These are phyloP conservation scores for Solanum rostratum DNA, from an alignment of 257 asterid genomes.

Conservation along the genomic window DNA sequence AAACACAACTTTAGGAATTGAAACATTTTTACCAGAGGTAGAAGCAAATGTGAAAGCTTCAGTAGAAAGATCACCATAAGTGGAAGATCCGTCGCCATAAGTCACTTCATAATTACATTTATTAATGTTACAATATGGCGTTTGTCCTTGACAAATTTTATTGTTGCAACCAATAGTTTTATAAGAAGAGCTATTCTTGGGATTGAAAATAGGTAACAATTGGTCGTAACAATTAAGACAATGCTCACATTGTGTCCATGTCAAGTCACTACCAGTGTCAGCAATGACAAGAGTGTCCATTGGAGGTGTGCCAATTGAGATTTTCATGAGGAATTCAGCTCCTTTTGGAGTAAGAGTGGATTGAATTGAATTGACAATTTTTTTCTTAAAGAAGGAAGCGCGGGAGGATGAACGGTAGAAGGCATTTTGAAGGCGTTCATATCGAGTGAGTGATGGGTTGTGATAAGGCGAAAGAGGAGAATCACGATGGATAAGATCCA, in stretches of 20 bases:
- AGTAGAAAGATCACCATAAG: background rate
- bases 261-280: conserved; percentile 34
- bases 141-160: too few species aligned
- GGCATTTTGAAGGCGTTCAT: conserved; percentile 7
- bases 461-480: conserved; percentile 26
- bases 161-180: background rate
- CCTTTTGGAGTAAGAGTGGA: background rate
- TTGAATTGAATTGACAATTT: background rate
- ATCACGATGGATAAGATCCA: conserved; percentile 41
- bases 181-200: background rate
- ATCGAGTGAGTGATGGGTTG: conserved; percentile 1
- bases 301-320: conserved; percentile 25
- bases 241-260: conserved; percentile 44
- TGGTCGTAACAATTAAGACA: background rate
- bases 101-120: background rate
- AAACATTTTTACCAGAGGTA: background rate
- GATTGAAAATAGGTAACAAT: background rate
- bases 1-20: background rate
- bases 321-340: conserved; percentile 25
- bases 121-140: too few species aligned
- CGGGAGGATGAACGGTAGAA: conserved; percentile 30
- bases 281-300: conserved; percentile 12
- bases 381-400: background rate
- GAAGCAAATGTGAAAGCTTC: background rate
- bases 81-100: background rate